A percentile compares a stretch with the other conserved stretches of the same genome.
Evolutionary conservation across 352 stramenopile genomes (phyloP).

Genomic region (Nothophytophthora sp.): DNA sequence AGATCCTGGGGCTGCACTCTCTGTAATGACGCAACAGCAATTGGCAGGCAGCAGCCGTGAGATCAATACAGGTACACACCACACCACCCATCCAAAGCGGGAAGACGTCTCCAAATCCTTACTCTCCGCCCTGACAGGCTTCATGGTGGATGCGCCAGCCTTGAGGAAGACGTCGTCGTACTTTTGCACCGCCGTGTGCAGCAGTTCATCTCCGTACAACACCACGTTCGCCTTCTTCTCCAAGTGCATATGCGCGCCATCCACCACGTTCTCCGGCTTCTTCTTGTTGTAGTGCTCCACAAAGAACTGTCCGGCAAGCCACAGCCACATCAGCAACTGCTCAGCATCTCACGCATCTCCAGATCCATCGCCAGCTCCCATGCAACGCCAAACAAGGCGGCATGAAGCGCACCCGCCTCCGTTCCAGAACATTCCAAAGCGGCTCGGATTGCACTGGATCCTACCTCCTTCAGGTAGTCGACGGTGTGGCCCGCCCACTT

Average conservation of each 20-base stretch:
- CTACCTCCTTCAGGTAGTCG: slow-evolving; percentile 86
- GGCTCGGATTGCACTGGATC: no score
- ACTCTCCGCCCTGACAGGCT: slow-evolving; percentile 44
- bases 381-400: no score
- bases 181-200: slow-evolving; percentile 82
- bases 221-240: slow-evolving; percentile 59
- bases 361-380: no score
- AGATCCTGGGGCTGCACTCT: slow-evolving; percentile 4
- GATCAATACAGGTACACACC: no score
- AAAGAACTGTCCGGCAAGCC: no score
- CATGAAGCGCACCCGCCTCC: no score
- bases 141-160: slow-evolving; percentile 48
- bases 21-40: no score
- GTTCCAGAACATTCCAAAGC: slow-evolving; percentile 14
- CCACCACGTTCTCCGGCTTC: slow-evolving; percentile 70
- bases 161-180: slow-evolving; percentile 89
- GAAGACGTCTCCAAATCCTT: slow-evolving; percentile 14
- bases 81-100: no score
- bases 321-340: no score
- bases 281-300: slow-evolving; percentile 92
- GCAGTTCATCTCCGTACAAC: slow-evolving; percentile 73
- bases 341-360: no score
- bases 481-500: slow-evolving; percentile 84
- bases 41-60: no score
- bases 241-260: slow-evolving; percentile 57